Base-by-base conservation (phyloP, 345 rosid species). In the Linum tenue region DNA sequence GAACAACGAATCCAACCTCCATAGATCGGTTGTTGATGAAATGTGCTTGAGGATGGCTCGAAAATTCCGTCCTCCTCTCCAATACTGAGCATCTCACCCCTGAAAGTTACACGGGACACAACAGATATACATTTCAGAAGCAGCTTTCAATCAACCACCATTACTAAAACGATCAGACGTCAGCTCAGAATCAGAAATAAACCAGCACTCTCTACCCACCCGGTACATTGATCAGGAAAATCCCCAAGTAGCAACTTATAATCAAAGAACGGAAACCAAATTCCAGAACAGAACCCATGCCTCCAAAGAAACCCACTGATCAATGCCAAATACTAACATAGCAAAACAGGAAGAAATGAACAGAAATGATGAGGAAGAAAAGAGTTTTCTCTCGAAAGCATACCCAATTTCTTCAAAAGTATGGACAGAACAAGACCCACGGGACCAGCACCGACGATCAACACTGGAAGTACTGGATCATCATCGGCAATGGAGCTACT, bases 401-500 rank as follows among this genome's bases (percentile, higher is more conserved):
- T 65, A 90, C 98, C 98, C 62, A 90, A 71, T 74, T 88, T 90
- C 37, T 87, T 85, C 56, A 90, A 90, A 57, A 92, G 87, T 38
- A 92, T 68, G 57, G 98, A 88, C 68, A 92, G 96, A 64, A 82
- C 86, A 56, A 90, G 90, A 5, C 98, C 98, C 11, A 92, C 97
- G 0, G 98, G 98, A 67, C 97, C 98, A 12, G 95, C 98, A 16
- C 98, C 98, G 55, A 90, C 96, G 55, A 92, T 85, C 70, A 92
- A 72, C 64, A 90, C 97, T 35, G 97, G 98, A 73, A 90, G 85
- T 55, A 73, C 69, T 53, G 78, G 56, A 71, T 77, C 79, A 58
- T 76, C 73, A 37, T 61, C 60, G 53, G 35, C 56, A 50, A 22
- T 22, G 31, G 73, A 61, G 63, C 4, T 43, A 7, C 72, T 73